Evolutionary conservation across 148 eudicot genomes (phyloP), one percentile per base, ranked within the genome.

Genomic region (Heliosperma pusillum): DNA sequence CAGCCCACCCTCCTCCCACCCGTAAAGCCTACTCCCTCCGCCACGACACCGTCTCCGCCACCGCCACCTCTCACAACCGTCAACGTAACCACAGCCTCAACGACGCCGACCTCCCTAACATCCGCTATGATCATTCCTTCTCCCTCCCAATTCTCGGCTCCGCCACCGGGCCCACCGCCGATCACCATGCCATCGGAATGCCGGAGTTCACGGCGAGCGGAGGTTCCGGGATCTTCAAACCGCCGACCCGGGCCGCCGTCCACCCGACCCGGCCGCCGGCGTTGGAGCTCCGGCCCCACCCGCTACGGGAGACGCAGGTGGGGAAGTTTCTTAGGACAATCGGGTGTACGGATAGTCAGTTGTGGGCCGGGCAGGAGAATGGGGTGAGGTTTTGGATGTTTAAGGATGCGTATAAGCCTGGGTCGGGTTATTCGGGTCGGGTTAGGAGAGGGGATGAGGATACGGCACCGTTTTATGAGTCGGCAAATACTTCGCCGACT

Each of bases 301-400:
- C 99, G 24, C 80, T 95, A 15, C 81, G 97, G 66, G 99, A 95
- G 85, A 95, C 97, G 3, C 99, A 95, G 78, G 91, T 87, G 1
- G 99, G 99, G 36, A 89, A 76, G 30, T 95, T 89, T 66, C 57
- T 95, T 57, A 78, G 96, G 60, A 88, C 97, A 1, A 92, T 95
- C 45, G 93, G 84, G 15, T 85, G 97, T 45, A 95, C 99, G 40
- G 93, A 89, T n/a, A 87, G 81, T 0, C 92, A 95, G 77, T 69
- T 95, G 26, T 95, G 99, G 99, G 99, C 92, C 0, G 99, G 99
- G 10, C 97, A 89, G 70, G 99, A 95, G 80, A 82, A 85, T 11
- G 99, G 99, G 50, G 90, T 95, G 12, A 77, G 99, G 73, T 91
- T 86, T 52, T 95, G 99, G 99, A 82, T 84, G 12, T 77, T 87